These are phyloP conservation scores for Caryopteris hybrid DNA, from an alignment of 305 asterid species.

Conservation along the genomic window DNA sequence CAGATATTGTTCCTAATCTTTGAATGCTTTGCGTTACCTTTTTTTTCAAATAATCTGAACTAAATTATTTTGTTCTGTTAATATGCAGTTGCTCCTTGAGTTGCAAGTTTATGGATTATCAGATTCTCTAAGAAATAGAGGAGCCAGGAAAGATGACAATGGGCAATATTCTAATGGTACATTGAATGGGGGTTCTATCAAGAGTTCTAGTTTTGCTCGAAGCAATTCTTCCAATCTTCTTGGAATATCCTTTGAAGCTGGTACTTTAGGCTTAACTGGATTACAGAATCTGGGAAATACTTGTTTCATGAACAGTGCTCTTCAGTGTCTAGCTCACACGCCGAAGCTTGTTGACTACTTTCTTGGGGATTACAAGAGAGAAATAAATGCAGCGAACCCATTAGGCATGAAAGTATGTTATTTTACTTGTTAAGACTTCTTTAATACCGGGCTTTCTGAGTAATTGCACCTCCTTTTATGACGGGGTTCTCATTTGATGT, in stretches of 20 bases:
- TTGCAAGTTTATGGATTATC: conserved; percentile 93
- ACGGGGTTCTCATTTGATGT: conserved; percentile 10
- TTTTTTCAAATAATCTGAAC: background rate
- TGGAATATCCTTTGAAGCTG: conserved; percentile 68
- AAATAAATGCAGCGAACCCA: conserved; percentile 81
- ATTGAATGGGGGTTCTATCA: conserved; percentile 55
- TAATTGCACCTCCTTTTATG: conserved; percentile 5
- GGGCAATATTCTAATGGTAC: conserved; percentile 45
- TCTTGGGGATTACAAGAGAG: conserved; percentile 86
- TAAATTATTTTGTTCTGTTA: conserved; percentile 26
- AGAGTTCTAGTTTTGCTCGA: conserved; percentile 40
- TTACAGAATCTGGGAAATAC: conserved; percentile 95
- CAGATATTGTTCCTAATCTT: conserved; percentile 6
- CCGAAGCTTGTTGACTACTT: conserved; percentile 96
- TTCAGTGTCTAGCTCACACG: conserved; percentile 91
- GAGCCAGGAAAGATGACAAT: conserved; percentile 48
- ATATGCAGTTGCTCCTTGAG: conserved; percentile 74
- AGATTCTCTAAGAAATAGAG: conserved; percentile 63
- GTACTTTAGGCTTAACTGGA: conserved; percentile 87
- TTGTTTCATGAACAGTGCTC: conserved; percentile 95
- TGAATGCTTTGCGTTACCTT: conserved; percentile 2
- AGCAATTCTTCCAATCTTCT: conserved; percentile 45
- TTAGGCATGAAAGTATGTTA: conserved; percentile 90
- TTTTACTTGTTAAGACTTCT: conserved; percentile 15
- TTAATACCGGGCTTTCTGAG: conserved; percentile 11